Evolutionary conservation across 441 rosid genomes (phyloP).

Genomic region (Euphorbia corollata): DNA sequence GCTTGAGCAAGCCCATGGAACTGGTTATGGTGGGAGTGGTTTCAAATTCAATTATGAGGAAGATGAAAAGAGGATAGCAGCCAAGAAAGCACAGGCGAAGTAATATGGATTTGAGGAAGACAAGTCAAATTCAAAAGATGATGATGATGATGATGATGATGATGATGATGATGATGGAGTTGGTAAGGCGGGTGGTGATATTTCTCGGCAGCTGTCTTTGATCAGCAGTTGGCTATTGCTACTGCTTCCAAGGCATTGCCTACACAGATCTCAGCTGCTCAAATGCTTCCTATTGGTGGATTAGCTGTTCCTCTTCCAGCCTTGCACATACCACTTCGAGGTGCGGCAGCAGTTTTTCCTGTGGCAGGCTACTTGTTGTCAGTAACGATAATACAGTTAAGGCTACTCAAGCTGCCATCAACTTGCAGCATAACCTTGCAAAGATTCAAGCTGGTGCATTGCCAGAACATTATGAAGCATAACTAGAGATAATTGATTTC

Average conservation of each 20-base stretch:
- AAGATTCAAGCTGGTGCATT: constrained; percentile 89
- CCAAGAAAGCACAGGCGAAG: constrained; percentile 92
- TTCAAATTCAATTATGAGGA: constrained; percentile 94
- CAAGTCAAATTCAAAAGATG: constrained; percentile 80
- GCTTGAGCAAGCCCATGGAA: constrained; percentile 88
- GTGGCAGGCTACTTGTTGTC: constrained; percentile 33
- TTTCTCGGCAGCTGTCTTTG: constrained; percentile 72
- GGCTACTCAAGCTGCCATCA: constrained; percentile 82
- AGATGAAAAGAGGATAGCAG: constrained; percentile 87
- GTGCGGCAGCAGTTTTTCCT: constrained; percentile 31
- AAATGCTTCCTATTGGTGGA: constrained; percentile 38
- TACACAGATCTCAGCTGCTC: constrained; percentile 26
- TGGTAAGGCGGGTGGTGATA: constrained; percentile 79
- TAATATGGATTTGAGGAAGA: constrained; percentile 95
- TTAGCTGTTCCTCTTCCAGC: constrained; percentile 35
- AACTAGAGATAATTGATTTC: constrained; percentile 83
- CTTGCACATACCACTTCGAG: constrained; percentile 27
- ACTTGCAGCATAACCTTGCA: constrained; percentile 77
- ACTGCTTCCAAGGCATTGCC: constrained; percentile 43
- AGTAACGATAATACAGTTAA: constrained; percentile 66
- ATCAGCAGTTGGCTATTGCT: constrained; percentile 56
- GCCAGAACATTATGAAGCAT: constrained; percentile 96
- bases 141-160: no score
- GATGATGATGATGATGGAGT: constrained; percentile 90
- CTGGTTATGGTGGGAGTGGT: constrained; percentile 95